Base-by-base conservation (phyloP, 169 alveolate genomes). In the Plasmodium reichenowi region DNA sequence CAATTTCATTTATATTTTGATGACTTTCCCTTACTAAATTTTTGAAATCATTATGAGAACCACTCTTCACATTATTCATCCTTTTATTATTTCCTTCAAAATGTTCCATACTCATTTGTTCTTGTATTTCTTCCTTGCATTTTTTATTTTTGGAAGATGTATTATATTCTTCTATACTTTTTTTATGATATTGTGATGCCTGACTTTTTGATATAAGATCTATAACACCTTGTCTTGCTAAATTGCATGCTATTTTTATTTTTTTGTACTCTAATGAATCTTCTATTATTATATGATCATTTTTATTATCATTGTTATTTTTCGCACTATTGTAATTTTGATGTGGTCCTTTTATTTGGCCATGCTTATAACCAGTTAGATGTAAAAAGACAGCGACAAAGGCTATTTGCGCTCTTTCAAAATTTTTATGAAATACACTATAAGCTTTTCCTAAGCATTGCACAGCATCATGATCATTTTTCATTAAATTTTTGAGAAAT, bases 161-260 rank as follows among this genome's bases (percentile, higher is more conserved):
- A 26, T 67, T 50, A 68, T 66, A 15, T 48, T 83, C 85, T 48
- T 83, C 85, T 13, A 50, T 43, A 43, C 54, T 72, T 50, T 17
- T 12, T 64, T 59, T 72, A 45, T 86, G 75, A 86, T 48, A 38
- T 52, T 72, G 54, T 38, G 47, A 38, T 59, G 85, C 64, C 62
- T 86, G 92, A 52, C 88, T 86, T 62, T 86, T 86, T 12, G 92
- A 71, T 29, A 86, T 86, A 22, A 86, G 75, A 52, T 86, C 92
- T 26, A 86, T 72, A 45, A 86, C 92, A 9, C 92, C 92, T 54
- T 71, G 92, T 54, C 87, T 86, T n/a, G 92, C 83, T 64, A 86
- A 86, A 72, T 86, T 86, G 32, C 92, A 86, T 20, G 92, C 92
- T 22, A 72, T 60, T 29, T 59, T 43, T 60, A 86, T 86, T 83